Evolutionary conservation across 148 eudicot genomes (phyloP).

Genomic region (Camellia sinensis): DNA sequence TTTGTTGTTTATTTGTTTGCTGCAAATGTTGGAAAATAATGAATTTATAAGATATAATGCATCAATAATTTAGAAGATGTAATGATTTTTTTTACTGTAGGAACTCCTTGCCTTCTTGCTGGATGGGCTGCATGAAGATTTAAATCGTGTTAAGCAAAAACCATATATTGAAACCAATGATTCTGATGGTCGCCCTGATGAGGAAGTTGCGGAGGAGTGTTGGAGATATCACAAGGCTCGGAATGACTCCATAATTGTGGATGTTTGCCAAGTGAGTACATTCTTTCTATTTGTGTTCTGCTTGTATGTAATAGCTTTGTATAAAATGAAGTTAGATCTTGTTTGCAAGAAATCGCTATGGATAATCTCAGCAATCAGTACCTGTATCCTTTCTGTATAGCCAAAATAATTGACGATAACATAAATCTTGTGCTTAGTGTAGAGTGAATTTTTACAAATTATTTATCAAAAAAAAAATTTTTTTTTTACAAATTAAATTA

Average conservation of each 20-base stretch:
- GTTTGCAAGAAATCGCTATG: not conserved
- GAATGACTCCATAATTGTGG: slow-evolving; percentile 87
- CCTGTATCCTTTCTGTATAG: not conserved
- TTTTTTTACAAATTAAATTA: no score
- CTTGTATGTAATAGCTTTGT: not conserved
- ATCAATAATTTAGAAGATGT: not conserved
- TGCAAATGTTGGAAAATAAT: not conserved
- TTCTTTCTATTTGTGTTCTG: not conserved
- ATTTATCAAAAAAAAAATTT: no score
- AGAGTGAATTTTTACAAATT: no score
- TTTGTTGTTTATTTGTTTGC: not conserved
- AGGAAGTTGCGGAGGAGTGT: slow-evolving; percentile 86
- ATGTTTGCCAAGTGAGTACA: slow-evolving; percentile 70
- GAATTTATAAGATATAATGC: not conserved
- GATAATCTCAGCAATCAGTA: not conserved
- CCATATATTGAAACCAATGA: slow-evolving; percentile 86
- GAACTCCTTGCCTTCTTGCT: slow-evolving; percentile 93
- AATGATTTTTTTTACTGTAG: slow-evolving; percentile 30
- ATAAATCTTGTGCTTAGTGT: no score
- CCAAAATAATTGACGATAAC: not conserved
- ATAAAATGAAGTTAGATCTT: not conserved
- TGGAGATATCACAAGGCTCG: slow-evolving; percentile 89
- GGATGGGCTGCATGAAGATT: slow-evolving; percentile 94
- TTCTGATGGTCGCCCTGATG: slow-evolving; percentile 77
- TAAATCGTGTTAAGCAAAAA: slow-evolving; percentile 89